Evolutionary conservation across 2,329 filamentous ascomycete species (phyloP), one percentile per base, ranked within the genome.

Genomic region (Xylogone sp.): DNA sequence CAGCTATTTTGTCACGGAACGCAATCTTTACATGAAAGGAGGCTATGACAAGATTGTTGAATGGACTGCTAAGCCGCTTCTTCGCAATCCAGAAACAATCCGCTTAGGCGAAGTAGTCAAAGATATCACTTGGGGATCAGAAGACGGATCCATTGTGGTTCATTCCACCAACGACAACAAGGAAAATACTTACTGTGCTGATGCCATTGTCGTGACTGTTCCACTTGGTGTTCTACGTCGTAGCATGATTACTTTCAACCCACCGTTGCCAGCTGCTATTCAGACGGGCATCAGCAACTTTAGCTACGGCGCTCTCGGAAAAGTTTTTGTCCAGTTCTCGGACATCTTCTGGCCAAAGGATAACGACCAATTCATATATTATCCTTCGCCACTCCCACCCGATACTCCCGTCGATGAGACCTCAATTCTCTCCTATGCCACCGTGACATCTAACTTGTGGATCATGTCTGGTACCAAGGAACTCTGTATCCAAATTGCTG

Each of bases 271-370:
- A 22, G 46, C 55, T 45, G 66, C 69, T 21, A 66, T 71, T 48
- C 62, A 69, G 47, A 52, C 59, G 16, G 71, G 68, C 5, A 59
- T 73, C 20, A 57, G 65, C n/a, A 62, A 59, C 43, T 68, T 69
- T 56, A 67, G 67, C 52, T 73, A 72, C 55, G 71, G 69, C 9
- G 71, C 71, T 22, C 62, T 73, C 22, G 71, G 71, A 45, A 73
- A 73, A 53, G 65, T 73, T 20, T 73, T 73, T 51, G 69, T 73
- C 51, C 70, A 72, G 50, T 73, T 73, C 49, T 61, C 61, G 43
- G 69, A 72, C 31, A 67, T 73, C 24, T 73, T 73, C 60, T 73
- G 71, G 71, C 65, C 69, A 22, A 73, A 72, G 51, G 71, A 73
- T 49, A 71, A 73, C 54, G 71, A 73, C 59, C 71, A 73, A 53